These are phyloP conservation scores for Aspergillus sp. DNA, from an alignment of 2,329 filamentous ascomycete species.

Conservation along the genomic window DNA sequence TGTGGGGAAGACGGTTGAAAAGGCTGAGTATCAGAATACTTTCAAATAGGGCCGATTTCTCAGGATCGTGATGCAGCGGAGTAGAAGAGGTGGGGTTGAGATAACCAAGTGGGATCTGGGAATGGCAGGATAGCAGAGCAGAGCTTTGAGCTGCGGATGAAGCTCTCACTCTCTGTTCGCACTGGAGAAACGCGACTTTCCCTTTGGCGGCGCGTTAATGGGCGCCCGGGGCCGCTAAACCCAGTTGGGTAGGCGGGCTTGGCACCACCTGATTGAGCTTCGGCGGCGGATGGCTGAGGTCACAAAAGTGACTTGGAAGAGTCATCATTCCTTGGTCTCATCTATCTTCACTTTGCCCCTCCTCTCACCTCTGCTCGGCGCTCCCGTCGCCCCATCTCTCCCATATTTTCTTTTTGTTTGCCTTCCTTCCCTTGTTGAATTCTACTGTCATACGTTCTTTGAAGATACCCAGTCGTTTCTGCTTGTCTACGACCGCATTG, in stretches of 20 bases:
- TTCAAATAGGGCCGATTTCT: constrained; percentile 11
- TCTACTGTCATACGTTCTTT: constrained; percentile 20
- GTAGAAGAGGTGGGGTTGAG: not conserved
- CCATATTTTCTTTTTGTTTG: constrained; percentile 9
- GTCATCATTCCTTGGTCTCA: constrained; percentile 8
- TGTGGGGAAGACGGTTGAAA: constrained; percentile 5
- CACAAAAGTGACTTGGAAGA: constrained; percentile 5
- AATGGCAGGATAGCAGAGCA: constrained; percentile 5
- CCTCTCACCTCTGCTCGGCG: constrained; percentile 4
- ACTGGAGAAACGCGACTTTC: constrained; percentile 30
- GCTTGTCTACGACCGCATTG: constrained; percentile 19
- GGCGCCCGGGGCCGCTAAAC: constrained; percentile 28
- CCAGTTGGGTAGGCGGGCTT: constrained; percentile 22
- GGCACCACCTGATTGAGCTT: constrained; percentile 20
- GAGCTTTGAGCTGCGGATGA: constrained; percentile 21
- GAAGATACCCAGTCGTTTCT: constrained; percentile 23
- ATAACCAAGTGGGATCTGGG: not conserved
- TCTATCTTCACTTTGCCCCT: not conserved
- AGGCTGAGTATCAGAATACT: not conserved
- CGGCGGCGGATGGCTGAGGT: not conserved
- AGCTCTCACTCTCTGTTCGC: constrained; percentile 12
- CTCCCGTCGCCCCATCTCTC: constrained; percentile 9
- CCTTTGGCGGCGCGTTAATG: constrained; percentile 40
- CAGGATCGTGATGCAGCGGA: not conserved
- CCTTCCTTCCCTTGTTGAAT: constrained; percentile 21